phyloP scores from a whole-genome alignment of 108 stramenopile genomes.

The Cyclotella sp. region DNA sequence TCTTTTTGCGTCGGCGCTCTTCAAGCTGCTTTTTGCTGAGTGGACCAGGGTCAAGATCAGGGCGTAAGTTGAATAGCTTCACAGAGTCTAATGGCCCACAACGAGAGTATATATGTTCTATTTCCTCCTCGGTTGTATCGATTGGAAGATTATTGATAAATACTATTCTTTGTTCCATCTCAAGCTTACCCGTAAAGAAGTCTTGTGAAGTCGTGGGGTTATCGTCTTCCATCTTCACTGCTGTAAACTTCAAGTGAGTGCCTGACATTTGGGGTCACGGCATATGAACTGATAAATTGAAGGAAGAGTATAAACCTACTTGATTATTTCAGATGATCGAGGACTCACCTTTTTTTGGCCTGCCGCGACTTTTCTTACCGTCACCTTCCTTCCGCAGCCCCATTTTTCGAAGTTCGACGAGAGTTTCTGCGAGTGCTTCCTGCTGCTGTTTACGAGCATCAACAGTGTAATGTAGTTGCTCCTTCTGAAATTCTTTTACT shows the following conservation, averaged over 20 bases:
- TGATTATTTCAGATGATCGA: background rate
- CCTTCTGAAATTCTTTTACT: conserved; percentile 41
- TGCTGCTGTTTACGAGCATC: conserved; percentile 27
- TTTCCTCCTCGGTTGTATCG: conserved; percentile 64
- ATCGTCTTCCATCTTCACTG: conserved; percentile 33
- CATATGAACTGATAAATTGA: background rate
- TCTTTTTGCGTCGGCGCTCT: conserved; percentile 46
- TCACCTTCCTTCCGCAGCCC: conserved; percentile 27
- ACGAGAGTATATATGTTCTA: conserved; percentile 67
- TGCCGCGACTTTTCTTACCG: conserved; percentile 22
- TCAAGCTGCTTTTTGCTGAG: conserved; percentile 54
- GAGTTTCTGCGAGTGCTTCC: conserved; percentile 37
- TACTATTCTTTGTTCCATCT: conserved; percentile 51
- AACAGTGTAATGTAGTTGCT: conserved; percentile 24
- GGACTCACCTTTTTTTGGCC: conserved; percentile 35
- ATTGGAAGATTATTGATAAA: conserved; percentile 87
- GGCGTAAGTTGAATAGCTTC: conserved; percentile 73
- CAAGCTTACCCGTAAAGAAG: background rate
- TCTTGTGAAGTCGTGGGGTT: background rate
- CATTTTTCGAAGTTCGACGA: conserved; percentile 28
- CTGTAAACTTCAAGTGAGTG: conserved; percentile 48
- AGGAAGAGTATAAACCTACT: background rate
- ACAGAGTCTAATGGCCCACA: conserved; percentile 74
- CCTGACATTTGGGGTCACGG: background rate
- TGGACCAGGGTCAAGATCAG: conserved; percentile 81